phyloP scores from a whole-genome alignment of 805 yeast species.

The Metschnikowia matae region DNA sequence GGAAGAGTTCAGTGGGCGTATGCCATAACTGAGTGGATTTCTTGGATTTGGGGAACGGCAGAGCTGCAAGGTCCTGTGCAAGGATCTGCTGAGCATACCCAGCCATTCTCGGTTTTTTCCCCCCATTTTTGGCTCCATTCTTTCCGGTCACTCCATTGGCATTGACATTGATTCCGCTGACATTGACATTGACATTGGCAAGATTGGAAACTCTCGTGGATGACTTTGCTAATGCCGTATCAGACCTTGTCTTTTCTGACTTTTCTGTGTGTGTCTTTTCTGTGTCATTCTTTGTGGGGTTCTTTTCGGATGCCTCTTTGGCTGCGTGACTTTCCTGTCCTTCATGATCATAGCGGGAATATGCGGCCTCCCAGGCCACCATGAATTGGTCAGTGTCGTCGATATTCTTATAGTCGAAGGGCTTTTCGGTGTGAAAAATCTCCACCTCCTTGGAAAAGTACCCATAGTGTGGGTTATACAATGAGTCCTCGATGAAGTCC shows the following conservation, averaged over 20 bases:
- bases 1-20: slow-evolving; percentile 82
- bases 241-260: too few species aligned
- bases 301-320: too few species aligned
- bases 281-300: too few species aligned
- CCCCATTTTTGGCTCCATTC: background rate
- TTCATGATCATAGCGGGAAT: slow-evolving; percentile 45
- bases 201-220: too few species aligned
- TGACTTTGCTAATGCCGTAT: too few species aligned
- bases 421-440: slow-evolving; percentile 63
- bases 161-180: too few species aligned
- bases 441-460: slow-evolving; percentile 77
- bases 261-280: too few species aligned
- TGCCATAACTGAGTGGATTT: slow-evolving; percentile 74
- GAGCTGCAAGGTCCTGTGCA: slow-evolving; percentile 17
- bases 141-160: too few species aligned
- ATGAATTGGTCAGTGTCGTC: slow-evolving; percentile 66
- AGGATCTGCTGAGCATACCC: slow-evolving; percentile 25
- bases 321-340: too few species aligned
- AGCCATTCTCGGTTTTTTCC: slow-evolving; percentile 18
- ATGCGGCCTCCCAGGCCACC: slow-evolving; percentile 61
- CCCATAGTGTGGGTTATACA: slow-evolving; percentile 79
- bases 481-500: slow-evolving; percentile 80
- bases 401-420: slow-evolving; percentile 58
- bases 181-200: too few species aligned
- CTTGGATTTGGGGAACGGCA: slow-evolving; percentile 15